These are phyloP conservation scores for Ambrosiella beaveri DNA, from an alignment of 2,329 filamentous ascomycete species.

Conservation along the genomic window DNA sequence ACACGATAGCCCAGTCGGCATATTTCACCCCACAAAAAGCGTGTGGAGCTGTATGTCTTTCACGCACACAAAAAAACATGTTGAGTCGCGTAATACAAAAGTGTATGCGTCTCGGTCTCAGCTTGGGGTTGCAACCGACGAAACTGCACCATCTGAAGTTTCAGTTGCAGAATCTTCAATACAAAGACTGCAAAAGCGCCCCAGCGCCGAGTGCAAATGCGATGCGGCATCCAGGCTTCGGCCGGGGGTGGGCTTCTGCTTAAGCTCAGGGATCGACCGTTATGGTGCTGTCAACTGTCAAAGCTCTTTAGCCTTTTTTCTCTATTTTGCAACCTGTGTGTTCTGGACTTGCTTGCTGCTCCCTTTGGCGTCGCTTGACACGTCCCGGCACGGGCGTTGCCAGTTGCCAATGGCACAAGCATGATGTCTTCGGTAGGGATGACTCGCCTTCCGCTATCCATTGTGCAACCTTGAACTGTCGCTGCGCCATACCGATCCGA, in stretches of 20 bases:
- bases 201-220: background rate
- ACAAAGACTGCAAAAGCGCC: background rate
- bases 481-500: background rate
- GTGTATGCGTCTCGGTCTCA: background rate
- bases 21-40: background rate
- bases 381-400: background rate
- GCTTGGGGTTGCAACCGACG: background rate
- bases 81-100: background rate
- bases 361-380: background rate
- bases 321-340: background rate
- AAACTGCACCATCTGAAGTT: background rate
- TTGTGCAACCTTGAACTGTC: background rate
- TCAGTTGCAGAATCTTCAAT: background rate
- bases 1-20: too few relatives aligned
- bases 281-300: slow-evolving; percentile 4
- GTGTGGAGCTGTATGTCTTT: background rate
- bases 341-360: background rate
- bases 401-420: slow-evolving; percentile 11
- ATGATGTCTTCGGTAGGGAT: slow-evolving; percentile 3
- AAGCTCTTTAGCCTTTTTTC: slow-evolving; percentile 2
- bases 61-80: too few relatives aligned
- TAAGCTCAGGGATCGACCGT: background rate
- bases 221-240: background rate
- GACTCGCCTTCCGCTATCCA: background rate
- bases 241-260: background rate